A percentile compares a stretch with the other conserved stretches of the same genome.
Conservation (phyloP, 768 basidiomycete genomes). For the Tricholoma saponaceum region DNA sequence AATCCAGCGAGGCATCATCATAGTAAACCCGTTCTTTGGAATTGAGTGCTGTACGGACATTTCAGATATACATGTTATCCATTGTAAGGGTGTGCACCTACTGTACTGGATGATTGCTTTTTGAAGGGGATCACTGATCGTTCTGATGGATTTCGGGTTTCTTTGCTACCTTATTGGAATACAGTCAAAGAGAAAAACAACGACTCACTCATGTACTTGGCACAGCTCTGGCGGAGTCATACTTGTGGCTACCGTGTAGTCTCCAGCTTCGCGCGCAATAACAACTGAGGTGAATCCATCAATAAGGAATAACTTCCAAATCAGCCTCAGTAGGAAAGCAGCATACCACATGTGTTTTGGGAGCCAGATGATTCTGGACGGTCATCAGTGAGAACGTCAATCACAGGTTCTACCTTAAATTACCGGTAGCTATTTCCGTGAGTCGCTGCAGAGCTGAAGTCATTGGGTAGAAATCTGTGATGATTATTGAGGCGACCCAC, state of each 20-base stretch:
- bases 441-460: conserved; percentile 55
- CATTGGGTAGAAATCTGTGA: background rate
- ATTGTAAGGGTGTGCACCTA: conserved; percentile 24
- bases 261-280: conserved; percentile 64
- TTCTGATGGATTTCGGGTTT: conserved; percentile 56
- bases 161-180: conserved; percentile 24
- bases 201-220: conserved; percentile 59
- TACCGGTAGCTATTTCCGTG: conserved; percentile 70
- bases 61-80: background rate
- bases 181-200: background rate
- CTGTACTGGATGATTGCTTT: conserved; percentile 66
- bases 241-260: conserved; percentile 67
- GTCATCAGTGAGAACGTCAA: background rate
- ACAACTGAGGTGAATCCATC: conserved; percentile 37
- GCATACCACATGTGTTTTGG: conserved; percentile 54
- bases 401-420: conserved; percentile 1
- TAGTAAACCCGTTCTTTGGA: conserved; percentile 58
- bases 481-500: background rate
- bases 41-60: conserved; percentile 47
- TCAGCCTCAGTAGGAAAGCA: background rate
- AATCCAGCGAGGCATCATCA: conserved; percentile 59
- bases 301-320: background rate
- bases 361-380: conserved; percentile 58
- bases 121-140: conserved; percentile 57
- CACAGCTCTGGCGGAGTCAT: conserved; percentile 56